Conservation (phyloP, 2,329 filamentous ascomycete genomes). For the Phialemoniopsis sp. region DNA sequence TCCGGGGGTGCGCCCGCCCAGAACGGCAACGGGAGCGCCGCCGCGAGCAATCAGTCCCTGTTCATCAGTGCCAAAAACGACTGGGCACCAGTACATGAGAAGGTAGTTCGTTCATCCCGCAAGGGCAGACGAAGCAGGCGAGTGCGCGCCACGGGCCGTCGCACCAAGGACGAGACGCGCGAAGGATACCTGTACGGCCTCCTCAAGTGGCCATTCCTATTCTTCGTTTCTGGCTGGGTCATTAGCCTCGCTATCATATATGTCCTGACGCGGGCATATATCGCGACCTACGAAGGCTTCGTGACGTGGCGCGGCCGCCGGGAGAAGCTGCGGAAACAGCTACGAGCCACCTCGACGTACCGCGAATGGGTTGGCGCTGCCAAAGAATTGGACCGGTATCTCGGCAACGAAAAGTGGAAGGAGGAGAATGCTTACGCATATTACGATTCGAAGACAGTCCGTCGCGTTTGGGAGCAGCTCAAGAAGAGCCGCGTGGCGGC, state of each 20-base stretch:
- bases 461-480: constrained; percentile 73
- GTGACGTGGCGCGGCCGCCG: constrained; percentile 83
- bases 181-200: constrained; percentile 89
- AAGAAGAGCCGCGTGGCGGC: constrained; percentile 57
- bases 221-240: constrained; percentile 79
- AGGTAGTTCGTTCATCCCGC: constrained; percentile 33
- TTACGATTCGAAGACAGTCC: constrained; percentile 85
- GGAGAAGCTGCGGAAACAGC: constrained; percentile 63
- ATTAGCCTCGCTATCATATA: constrained; percentile 69
- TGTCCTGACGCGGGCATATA: constrained; percentile 79
- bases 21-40: constrained; percentile 6
- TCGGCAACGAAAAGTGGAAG: constrained; percentile 80
- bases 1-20: constrained; percentile 23
- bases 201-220: constrained; percentile 86
- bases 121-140: constrained; percentile 22
- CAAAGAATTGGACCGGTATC: constrained; percentile 70
- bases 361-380: constrained; percentile 80
- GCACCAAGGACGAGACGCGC: constrained; percentile 84
- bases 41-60: constrained; percentile 20
- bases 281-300: constrained; percentile 87
- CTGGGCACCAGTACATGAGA: constrained; percentile 85
- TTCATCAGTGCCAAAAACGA: constrained; percentile 92
- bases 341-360: constrained; percentile 73
- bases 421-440: constrained; percentile 73
- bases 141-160: constrained; percentile 41